Evolutionary conservation across 768 basidiomycete species (phyloP).

Genomic region (Trametes meyenii): DNA sequence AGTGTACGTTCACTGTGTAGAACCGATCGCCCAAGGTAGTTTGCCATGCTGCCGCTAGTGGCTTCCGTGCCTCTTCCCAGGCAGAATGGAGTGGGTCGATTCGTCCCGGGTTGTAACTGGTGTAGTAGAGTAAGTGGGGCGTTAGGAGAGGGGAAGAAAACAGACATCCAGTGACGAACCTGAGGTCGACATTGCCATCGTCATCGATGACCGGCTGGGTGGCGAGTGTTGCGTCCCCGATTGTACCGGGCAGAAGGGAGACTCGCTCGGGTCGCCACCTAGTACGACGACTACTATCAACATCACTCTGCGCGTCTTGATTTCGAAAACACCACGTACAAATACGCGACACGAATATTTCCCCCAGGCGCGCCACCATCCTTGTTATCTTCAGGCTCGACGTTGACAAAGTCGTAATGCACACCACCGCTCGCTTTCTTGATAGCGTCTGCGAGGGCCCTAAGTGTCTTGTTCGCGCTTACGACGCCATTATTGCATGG

Average conservation of each 20-base stretch:
- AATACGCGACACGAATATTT: conserved; percentile 61
- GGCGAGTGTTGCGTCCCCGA: conserved; percentile 51
- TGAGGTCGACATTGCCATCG: conserved; percentile 43
- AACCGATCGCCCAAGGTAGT: conserved; percentile 47
- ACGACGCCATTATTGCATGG: conserved; percentile 55
- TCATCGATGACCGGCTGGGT: conserved; percentile 40
- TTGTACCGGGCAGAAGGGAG: conserved; percentile 46
- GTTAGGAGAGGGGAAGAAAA: neutral
- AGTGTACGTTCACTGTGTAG: conserved; percentile 64
- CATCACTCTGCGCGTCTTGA: neutral
- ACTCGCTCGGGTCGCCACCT: conserved; percentile 54
- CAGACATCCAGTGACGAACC: conserved; percentile 34
- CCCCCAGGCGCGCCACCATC: conserved; percentile 67
- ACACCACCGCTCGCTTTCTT: conserved; percentile 39
- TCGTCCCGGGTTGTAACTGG: conserved; percentile 64
- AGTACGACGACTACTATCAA: conserved; percentile 18
- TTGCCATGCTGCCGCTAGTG: conserved; percentile 60
- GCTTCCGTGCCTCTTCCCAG: conserved; percentile 61
- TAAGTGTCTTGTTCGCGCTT: conserved; percentile 54
- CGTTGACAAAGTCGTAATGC: conserved; percentile 50
- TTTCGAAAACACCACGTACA: conserved; percentile 39
- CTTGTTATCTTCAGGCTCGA: conserved; percentile 53
- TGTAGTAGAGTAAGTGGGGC: neutral
- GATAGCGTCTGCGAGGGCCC: conserved; percentile 53
- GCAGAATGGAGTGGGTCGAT: conserved; percentile 58